These are phyloP conservation scores for Aspergillus nanangensis DNA, from an alignment of 495 filamentous ascomycete species.

Conservation along the genomic window DNA sequence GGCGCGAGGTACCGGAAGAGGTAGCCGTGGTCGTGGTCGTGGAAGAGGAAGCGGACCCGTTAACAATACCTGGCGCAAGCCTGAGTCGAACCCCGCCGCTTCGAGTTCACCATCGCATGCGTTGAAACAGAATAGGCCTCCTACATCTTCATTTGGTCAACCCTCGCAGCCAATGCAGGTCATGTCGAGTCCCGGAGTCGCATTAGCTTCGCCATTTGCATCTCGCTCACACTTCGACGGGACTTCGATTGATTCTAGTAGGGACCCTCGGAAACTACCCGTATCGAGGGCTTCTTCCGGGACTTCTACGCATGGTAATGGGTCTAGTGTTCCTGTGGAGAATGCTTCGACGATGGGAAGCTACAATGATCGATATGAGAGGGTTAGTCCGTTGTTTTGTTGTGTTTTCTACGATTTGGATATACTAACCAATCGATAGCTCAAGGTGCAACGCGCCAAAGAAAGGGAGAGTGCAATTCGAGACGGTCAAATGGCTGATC, in stretches of 20 bases:
- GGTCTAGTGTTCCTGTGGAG: conserved; percentile 14
- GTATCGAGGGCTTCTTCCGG: conserved; percentile 6
- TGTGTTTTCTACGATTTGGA: conserved; percentile 3
- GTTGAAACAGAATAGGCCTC: conserved; percentile 15
- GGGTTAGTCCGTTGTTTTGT: conserved; percentile 24
- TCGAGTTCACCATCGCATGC: conserved; percentile 14
- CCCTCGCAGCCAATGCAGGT: conserved; percentile 16
- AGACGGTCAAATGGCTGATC: conserved; percentile 79
- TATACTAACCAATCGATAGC: conserved; percentile 31
- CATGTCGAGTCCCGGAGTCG: conserved; percentile 17
- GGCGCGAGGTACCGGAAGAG: conserved; percentile 22
- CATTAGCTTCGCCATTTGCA: conserved; percentile 10
- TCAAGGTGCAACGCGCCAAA: conserved; percentile 64
- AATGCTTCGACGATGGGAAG: conserved; percentile 19
- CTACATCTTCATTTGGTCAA: not conserved
- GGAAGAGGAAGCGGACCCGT: conserved; percentile 18
- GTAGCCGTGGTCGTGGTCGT: conserved; percentile 17
- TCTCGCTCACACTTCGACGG: conserved; percentile 11
- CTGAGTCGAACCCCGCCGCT: conserved; percentile 5
- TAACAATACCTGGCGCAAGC: conserved; percentile 13
- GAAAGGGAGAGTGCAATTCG: conserved; percentile 66
- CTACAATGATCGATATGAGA: conserved; percentile 40
- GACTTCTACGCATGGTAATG: not conserved
- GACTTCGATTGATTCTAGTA: conserved; percentile 8
- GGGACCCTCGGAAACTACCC: conserved; percentile 9